These are phyloP conservation scores for Cryphonectria nitschkei DNA, from an alignment of 2,329 filamentous ascomycete species.

Conservation along the genomic window DNA sequence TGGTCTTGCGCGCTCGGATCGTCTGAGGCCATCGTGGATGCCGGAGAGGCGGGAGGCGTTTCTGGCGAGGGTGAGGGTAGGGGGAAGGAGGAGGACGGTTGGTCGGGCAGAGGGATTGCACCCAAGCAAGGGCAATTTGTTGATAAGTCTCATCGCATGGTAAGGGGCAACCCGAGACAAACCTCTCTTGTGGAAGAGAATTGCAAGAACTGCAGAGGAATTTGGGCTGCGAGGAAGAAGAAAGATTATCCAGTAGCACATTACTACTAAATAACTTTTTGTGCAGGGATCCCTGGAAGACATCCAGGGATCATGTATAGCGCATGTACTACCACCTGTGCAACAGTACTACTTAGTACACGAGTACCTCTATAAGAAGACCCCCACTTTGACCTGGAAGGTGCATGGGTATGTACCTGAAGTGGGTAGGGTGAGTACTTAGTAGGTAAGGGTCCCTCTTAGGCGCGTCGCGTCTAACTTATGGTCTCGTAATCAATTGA, in stretches of 20 bases:
- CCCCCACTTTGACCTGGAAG: background rate
- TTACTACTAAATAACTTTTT: slow-evolving; percentile 10
- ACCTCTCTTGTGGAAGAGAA: background rate
- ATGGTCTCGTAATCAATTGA: background rate
- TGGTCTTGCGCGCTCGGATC: slow-evolving; percentile 40
- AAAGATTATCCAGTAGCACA: background rate
- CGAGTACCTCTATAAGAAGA: background rate
- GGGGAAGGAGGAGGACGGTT: slow-evolving; percentile 10
- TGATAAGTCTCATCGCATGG: slow-evolving; percentile 29
- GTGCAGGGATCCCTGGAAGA: slow-evolving; percentile 15
- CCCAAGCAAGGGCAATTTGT: slow-evolving; percentile 25
- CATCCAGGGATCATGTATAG: background rate
- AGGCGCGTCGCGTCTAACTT: background rate
- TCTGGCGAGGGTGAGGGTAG: slow-evolving; percentile 36
- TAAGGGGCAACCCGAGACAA: background rate
- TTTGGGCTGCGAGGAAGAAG: background rate
- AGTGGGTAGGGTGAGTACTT: background rate
- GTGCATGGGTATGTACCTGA: background rate
- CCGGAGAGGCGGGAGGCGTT: slow-evolving; percentile 64
- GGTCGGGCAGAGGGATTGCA: slow-evolving; percentile 13
- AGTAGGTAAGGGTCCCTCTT: background rate
- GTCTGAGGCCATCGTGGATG: slow-evolving; percentile 68
- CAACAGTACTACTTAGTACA: background rate
- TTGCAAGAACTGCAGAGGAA: background rate
- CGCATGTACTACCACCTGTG: background rate